Evolutionary conservation across 2,329 filamentous ascomycete genomes (phyloP).

Genomic region (Verticillium albo-atrum): DNA sequence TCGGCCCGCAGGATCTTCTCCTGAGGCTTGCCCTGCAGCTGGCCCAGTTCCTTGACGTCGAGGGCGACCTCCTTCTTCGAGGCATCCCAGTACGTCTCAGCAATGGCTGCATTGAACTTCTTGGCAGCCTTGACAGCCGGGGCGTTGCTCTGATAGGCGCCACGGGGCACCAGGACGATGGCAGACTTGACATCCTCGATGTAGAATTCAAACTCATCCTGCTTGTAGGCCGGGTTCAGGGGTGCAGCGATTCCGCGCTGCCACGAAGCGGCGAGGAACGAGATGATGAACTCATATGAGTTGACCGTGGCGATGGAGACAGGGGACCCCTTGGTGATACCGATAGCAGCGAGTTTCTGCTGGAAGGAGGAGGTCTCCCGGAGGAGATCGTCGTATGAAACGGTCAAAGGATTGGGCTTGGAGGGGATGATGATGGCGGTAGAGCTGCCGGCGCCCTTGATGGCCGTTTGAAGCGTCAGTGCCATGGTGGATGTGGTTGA

Average conservation of each 20-base stretch:
- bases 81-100: constrained; percentile 78
- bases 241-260: constrained; percentile 80
- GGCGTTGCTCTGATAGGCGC: constrained; percentile 60
- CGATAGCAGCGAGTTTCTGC: constrained; percentile 69
- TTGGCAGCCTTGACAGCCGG: constrained; percentile 72
- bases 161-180: constrained; percentile 70
- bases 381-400: constrained; percentile 65
- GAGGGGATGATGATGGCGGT: constrained; percentile 70
- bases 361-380: constrained; percentile 68
- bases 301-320: constrained; percentile 83
- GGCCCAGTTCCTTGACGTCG: constrained; percentile 73
- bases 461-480: constrained; percentile 45
- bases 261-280: constrained; percentile 82
- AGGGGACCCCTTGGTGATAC: constrained; percentile 63
- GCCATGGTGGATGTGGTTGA: constrained; percentile 21
- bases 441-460: constrained; percentile 38
- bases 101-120: constrained; percentile 78
- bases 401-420: constrained; percentile 54
- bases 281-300: constrained; percentile 83
- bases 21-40: constrained; percentile 43
- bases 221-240: constrained; percentile 85
- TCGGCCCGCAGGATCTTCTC: constrained; percentile 44
- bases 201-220: constrained; percentile 88
- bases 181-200: constrained; percentile 82
- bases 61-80: constrained; percentile 61